A percentile compares a stretch with the other conserved stretches of the same genome.
Evolutionary conservation across 1,284 basidiomycete genomes (phyloP).

Genomic region (Cystobasidiaceae sp.): DNA sequence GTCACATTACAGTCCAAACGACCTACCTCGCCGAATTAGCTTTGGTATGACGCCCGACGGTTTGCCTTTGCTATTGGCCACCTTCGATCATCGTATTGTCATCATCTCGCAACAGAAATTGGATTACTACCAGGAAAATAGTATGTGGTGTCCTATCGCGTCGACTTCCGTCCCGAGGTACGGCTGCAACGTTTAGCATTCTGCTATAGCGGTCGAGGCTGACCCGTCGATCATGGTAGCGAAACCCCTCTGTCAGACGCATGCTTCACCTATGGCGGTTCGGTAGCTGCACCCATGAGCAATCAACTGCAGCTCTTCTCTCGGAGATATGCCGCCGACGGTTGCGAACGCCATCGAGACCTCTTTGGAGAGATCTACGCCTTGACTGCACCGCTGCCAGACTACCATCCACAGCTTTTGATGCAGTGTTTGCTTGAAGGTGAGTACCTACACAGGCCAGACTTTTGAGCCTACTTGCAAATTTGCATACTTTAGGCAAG

Average conservation of each 20-base stretch:
- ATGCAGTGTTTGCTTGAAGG: constrained; percentile 68
- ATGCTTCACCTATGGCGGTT: constrained; percentile 58
- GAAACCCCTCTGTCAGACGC: constrained; percentile 61
- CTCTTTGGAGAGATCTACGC: constrained; percentile 11
- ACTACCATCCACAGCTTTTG: constrained; percentile 86
- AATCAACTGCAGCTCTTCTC: constrained; percentile 7
- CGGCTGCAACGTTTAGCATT: not conserved
- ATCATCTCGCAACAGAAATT: constrained; percentile 81
- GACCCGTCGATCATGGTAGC: not conserved
- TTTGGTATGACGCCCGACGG: constrained; percentile 85
- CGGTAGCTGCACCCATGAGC: not conserved
- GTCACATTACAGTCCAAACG: too few relatives aligned
- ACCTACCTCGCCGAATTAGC: constrained; percentile 71
- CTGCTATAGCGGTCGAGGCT: too few relatives aligned
- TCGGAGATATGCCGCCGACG: constrained; percentile 54
- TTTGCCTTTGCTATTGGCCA: constrained; percentile 82
- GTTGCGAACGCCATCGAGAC: not conserved
- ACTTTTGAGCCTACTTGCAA: not conserved
- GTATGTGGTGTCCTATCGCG: constrained; percentile 52
- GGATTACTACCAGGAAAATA: constrained; percentile 76
- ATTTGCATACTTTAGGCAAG: constrained; percentile 56
- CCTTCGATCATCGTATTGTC: constrained; percentile 68
- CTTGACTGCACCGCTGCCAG: constrained; percentile 70
- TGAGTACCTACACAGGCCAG: not conserved
- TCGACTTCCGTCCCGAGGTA: not conserved